Conservation (phyloP, 768 basidiomycete genomes). For the Leccinum imitatum region DNA sequence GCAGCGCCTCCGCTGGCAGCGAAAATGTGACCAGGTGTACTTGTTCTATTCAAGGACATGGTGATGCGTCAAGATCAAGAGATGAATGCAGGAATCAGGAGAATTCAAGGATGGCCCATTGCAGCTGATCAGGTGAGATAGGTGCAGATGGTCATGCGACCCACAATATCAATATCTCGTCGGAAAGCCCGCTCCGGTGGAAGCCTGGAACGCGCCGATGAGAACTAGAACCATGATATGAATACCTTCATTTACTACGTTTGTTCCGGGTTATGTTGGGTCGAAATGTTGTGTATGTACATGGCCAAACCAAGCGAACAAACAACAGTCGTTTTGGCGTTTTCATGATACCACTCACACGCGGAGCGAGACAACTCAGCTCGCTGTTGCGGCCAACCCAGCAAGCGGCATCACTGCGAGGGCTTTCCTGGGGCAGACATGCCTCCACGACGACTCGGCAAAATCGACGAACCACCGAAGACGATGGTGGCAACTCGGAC, state of each 20-base stretch:
- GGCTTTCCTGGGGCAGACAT: conserved; percentile 5
- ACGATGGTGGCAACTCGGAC: conserved; percentile 34
- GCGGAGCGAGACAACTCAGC: conserved; percentile 7
- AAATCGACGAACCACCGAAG: conserved; percentile 7
- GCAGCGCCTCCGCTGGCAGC: conserved; percentile 13
- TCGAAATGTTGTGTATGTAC: neutral
- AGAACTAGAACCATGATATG: neutral
- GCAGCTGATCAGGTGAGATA: conserved; percentile 1
- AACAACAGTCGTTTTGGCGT: neutral
- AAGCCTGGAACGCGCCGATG: neutral
- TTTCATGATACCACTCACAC: conserved; percentile 8
- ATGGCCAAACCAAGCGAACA: neutral
- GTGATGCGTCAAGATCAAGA: neutral
- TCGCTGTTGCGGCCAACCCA: conserved; percentile 4
- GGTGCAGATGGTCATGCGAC: neutral
- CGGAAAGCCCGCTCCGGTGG: conserved; percentile 5
- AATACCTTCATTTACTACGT: neutral
- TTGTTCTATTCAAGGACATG: neutral
- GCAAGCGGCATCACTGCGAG: neutral
- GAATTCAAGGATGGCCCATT: neutral
- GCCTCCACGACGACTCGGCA: conserved; percentile 17
- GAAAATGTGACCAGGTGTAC: conserved; percentile 34
- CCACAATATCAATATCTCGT: neutral
- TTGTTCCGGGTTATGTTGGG: neutral
- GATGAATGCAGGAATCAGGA: neutral